Evolutionary conservation across 1,139 yeast species (phyloP).

Genomic region (Hanseniaspora uvarum): DNA sequence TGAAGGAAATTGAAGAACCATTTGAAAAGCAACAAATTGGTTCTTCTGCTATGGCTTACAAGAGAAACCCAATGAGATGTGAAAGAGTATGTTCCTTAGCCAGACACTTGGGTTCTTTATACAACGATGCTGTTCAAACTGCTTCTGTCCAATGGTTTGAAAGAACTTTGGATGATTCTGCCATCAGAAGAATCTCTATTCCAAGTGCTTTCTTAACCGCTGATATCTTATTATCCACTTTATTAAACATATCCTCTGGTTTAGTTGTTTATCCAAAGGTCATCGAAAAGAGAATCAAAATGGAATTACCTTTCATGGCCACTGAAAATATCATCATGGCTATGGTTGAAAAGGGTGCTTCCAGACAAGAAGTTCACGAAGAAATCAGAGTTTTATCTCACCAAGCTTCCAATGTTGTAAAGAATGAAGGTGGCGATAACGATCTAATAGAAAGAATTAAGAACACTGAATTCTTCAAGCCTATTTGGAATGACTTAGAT

Average conservation of each 20-base stretch:
- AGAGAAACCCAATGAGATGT: conserved; percentile 99
- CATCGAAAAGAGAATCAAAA: conserved; percentile 85
- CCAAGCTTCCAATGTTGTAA: conserved; percentile 94
- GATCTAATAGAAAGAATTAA: conserved; percentile 85
- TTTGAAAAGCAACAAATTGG: conserved; percentile 97
- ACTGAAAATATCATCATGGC: conserved; percentile 99
- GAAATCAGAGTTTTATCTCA: conserved; percentile 93
- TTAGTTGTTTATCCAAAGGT: conserved; percentile 97
- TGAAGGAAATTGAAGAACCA: conserved; percentile 96
- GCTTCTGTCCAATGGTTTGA: conserved; percentile 99
- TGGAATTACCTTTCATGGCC: conserved; percentile 98
- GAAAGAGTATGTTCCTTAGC: conserved; percentile 97
- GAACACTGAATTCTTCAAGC: conserved; percentile 72
- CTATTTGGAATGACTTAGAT: conserved; percentile 79
- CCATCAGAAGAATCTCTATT: conserved; percentile 90
- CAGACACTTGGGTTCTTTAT: conserved; percentile 85
- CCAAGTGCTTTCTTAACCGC: conserved; percentile 96
- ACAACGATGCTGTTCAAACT: conserved; percentile 88
- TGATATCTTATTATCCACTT: conserved; percentile 80
- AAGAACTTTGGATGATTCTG: conserved; percentile 96
- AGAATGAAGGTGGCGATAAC: conserved; percentile 97
- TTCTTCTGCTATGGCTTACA: conserved; percentile 97
- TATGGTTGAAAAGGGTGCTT: conserved; percentile 95
- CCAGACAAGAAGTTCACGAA: conserved; percentile 98
- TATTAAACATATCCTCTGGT: conserved; percentile 86